phyloP scores from a whole-genome alignment of 352 stramenopile species.

The Globisporangium nagaii region DNA sequence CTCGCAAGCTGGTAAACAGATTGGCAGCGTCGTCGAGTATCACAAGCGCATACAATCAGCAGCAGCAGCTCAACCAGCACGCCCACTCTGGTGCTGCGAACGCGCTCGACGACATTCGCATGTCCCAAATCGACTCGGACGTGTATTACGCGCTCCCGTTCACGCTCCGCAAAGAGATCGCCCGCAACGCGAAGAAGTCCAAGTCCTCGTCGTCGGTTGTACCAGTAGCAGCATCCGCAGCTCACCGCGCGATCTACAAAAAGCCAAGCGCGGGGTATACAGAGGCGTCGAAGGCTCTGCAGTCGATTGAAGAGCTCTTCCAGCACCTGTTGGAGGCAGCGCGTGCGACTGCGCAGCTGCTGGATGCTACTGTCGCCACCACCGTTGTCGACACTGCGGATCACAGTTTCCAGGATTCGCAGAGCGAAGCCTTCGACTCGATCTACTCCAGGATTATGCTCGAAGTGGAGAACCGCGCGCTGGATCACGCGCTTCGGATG shows the following conservation, averaged over 20 bases:
- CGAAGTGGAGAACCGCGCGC: slow-evolving; percentile 52
- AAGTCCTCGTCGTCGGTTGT: slow-evolving; percentile 1
- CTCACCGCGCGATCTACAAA: neutral
- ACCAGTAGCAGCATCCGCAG: slow-evolving; percentile 4
- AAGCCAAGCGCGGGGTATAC: too few species aligned
- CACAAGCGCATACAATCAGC: neutral
- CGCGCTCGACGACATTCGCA: slow-evolving; percentile 56
- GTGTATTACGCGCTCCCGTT: slow-evolving; percentile 72
- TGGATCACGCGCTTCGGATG: slow-evolving; percentile 62
- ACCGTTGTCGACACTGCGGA: neutral
- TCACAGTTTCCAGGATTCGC: neutral
- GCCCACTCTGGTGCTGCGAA: slow-evolving; percentile 9
- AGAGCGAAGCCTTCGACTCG: slow-evolving; percentile 44
- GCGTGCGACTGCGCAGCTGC: slow-evolving; percentile 10
- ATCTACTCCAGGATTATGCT: slow-evolving; percentile 71
- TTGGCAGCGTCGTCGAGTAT: slow-evolving; percentile 10
- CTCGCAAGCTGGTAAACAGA: slow-evolving; percentile 32
- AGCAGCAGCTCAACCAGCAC: neutral
- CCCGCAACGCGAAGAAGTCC: slow-evolving; percentile 51
- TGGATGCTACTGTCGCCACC: neutral
- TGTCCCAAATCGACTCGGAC: slow-evolving; percentile 77
- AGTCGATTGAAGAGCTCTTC: slow-evolving; percentile 54
- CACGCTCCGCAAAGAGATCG: slow-evolving; percentile 61
- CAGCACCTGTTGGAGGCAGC: slow-evolving; percentile 16
- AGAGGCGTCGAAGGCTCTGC: slow-evolving; percentile 12